Conservation (phyloP, 139 green algal genomes). For the Ettlia oleoabundans region DNA sequence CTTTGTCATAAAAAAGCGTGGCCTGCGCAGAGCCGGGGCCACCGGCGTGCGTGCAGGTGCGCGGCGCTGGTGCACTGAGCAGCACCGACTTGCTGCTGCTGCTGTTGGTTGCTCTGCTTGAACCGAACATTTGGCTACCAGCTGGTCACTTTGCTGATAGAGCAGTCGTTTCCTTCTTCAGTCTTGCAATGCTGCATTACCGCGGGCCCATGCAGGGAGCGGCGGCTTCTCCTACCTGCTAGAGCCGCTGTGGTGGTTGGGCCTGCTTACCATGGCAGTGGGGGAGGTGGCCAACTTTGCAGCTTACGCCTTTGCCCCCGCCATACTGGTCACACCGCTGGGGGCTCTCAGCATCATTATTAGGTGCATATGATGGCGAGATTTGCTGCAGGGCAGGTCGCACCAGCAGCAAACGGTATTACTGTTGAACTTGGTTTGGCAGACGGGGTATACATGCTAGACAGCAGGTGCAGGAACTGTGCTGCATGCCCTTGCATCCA, state of each 20-base stretch:
- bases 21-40: slow-evolving; percentile 78
- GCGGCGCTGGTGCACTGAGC: background rate
- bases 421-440: too few species aligned
- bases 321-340: slow-evolving; percentile 94
- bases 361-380: slow-evolving; percentile 55
- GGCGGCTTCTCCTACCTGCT: slow-evolving; percentile 93
- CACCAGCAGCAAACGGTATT: too few species aligned
- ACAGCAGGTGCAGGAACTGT: background rate
- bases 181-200: too few species aligned
- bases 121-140: too few species aligned
- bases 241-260: slow-evolving; percentile 97
- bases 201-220: slow-evolving; percentile 80
- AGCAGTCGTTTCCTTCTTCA: too few species aligned
- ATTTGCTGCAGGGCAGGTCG: background rate
- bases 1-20: slow-evolving; percentile 99
- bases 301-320: slow-evolving; percentile 96
- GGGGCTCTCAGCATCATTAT: slow-evolving; percentile 92
- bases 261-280: slow-evolving; percentile 91
- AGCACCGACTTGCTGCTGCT: too few species aligned
- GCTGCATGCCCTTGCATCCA: background rate
- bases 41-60: slow-evolving; percentile 83
- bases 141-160: too few species aligned
- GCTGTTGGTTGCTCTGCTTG: too few species aligned
- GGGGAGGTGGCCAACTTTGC: slow-evolving; percentile 97
- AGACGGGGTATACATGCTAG: background rate